Evolutionary conservation across 257 asterid genomes (phyloP).

Genomic region (Solanum bulbocastanum): DNA sequence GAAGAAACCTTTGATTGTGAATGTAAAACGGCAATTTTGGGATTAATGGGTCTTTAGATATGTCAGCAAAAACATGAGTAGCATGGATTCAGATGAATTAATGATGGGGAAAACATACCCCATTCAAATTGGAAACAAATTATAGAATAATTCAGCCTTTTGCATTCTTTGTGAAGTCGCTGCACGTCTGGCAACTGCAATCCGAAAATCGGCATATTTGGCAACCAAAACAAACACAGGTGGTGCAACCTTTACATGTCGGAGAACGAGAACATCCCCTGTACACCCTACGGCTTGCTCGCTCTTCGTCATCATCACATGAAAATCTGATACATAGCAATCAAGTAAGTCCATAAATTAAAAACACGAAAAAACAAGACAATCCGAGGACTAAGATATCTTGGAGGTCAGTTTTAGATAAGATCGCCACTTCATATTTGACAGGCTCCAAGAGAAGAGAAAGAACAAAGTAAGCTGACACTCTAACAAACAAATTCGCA

Average conservation of each 20-base stretch:
- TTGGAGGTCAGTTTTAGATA: background rate
- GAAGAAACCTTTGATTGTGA: background rate
- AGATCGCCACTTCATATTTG: background rate
- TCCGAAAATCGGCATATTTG: conserved; percentile 38
- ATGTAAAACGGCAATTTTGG: background rate
- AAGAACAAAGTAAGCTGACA: background rate
- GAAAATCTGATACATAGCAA: conserved; percentile 20
- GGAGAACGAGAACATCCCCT: conserved; percentile 39
- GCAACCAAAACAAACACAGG: conserved; percentile 52
- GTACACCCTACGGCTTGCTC: conserved; percentile 48
- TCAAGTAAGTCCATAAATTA: background rate
- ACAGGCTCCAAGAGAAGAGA: background rate
- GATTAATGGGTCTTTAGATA: background rate
- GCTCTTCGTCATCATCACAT: conserved; percentile 43
- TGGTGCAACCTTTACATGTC: conserved; percentile 48
- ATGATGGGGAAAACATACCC: background rate
- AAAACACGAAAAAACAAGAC: background rate
- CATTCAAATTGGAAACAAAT: background rate
- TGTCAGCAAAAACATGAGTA: background rate
- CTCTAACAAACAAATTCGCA: background rate
- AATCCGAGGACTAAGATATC: background rate
- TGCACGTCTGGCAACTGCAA: conserved; percentile 48
- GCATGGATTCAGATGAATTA: background rate
- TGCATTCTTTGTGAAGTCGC: conserved; percentile 38
- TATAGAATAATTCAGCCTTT: conserved; percentile 6